Percentiles rank a stretch among this genome's conserved stretches.
phyloP scores from a whole-genome alignment of 768 basidiomycete species.

The Tylopilus intermedius region DNA sequence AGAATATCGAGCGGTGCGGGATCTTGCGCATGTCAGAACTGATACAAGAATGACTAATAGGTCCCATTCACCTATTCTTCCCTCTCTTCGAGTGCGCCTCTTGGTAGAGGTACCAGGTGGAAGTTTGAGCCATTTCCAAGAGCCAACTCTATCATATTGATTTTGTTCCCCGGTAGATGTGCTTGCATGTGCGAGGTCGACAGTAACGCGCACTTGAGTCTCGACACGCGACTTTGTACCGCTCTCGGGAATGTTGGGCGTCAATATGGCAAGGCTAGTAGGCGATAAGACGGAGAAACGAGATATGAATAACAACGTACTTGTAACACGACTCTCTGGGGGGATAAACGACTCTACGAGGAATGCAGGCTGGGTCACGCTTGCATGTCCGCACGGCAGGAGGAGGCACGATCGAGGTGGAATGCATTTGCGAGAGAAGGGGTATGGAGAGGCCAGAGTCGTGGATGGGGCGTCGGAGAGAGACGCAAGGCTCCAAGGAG shows the following conservation, averaged over 20 bases:
- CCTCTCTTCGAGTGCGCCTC: constrained; percentile 77
- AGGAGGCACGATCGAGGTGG: constrained; percentile 65
- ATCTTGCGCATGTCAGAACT: constrained; percentile 42
- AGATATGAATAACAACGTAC: constrained; percentile 38
- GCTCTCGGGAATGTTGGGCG: constrained; percentile 74
- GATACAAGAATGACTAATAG: background rate
- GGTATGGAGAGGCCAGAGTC: constrained; percentile 31
- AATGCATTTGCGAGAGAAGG: constrained; percentile 37
- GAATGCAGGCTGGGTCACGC: constrained; percentile 42
- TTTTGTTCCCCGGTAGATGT: constrained; percentile 52
- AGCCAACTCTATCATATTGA: constrained; percentile 78
- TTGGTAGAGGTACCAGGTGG: constrained; percentile 82
- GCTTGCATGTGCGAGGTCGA: constrained; percentile 71
- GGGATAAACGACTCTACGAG: constrained; percentile 63
- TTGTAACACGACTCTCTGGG: constrained; percentile 73
- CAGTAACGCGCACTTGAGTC: constrained; percentile 82
- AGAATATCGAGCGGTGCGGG: constrained; percentile 66
- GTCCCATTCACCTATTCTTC: constrained; percentile 60
- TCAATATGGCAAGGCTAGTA: constrained; percentile 69
- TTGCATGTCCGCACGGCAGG: constrained; percentile 57
- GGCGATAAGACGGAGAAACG: constrained; percentile 16
- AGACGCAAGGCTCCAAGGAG: constrained; percentile 29
- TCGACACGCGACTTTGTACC: constrained; percentile 94
- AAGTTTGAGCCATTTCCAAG: constrained; percentile 83
- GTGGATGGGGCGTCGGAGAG: constrained; percentile 26